A percentile compares a stretch with the other conserved stretches of the same genome.
phyloP scores from a whole-genome alignment of 768 basidiomycete species.

The Termitomyces sp. region DNA sequence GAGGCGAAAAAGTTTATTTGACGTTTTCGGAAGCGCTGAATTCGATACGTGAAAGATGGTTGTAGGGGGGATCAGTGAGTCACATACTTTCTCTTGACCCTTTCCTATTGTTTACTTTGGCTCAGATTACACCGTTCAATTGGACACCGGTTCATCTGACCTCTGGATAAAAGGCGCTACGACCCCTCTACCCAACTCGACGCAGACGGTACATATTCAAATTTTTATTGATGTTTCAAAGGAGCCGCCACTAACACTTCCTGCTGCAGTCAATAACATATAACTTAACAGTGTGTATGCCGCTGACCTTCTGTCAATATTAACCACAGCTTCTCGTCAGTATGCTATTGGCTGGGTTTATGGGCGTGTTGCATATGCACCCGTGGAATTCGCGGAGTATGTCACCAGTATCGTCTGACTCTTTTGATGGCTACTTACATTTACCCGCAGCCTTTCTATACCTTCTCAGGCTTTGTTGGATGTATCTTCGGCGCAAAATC shows the following conservation, averaged over 20 bases:
- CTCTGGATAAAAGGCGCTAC: conserved; percentile 58
- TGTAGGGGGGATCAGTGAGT: conserved; percentile 52
- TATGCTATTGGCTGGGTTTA: conserved; percentile 80
- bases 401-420: conserved; percentile 10
- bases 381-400: conserved; percentile 68
- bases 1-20: conserved; percentile 22
- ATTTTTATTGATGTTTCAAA: not conserved
- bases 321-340: conserved; percentile 27
- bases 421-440: not conserved
- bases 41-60: conserved; percentile 43
- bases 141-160: conserved; percentile 85
- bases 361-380: conserved; percentile 57
- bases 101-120: conserved; percentile 5
- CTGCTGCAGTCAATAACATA: conserved; percentile 34
- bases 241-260: conserved; percentile 1
- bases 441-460: conserved; percentile 47
- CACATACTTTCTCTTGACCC: not conserved
- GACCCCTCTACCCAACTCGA: conserved; percentile 42
- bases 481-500: conserved; percentile 58
- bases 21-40: conserved; percentile 1
- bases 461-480: conserved; percentile 71
- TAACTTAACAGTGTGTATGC: conserved; percentile 57
- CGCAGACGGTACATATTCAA: conserved; percentile 38
- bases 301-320: not conserved
- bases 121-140: conserved; percentile 65